Percentiles rank a stretch among this genome's conserved stretches.
These are phyloP conservation scores for Trypanosoma platydactyli DNA, from an alignment of 208 protist genomes.

Conservation along the genomic window DNA sequence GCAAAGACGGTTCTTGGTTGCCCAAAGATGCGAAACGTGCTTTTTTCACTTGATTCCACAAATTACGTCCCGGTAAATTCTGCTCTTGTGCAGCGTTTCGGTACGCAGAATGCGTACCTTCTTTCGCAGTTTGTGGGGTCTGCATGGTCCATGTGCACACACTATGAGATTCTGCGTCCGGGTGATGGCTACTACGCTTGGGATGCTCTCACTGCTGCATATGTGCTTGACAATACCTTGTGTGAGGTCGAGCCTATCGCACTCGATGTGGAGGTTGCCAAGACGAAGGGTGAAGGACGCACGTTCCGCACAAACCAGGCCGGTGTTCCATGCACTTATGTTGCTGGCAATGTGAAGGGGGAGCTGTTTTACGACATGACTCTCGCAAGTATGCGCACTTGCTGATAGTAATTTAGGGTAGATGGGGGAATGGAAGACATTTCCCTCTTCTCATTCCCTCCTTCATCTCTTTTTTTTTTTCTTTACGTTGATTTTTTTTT, in stretches of 20 bases:
- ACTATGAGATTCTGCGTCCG: slow-evolving; percentile 58
- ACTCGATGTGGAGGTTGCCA: slow-evolving; percentile 58
- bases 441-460: slow-evolving; percentile 13
- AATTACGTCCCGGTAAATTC: slow-evolving; percentile 83
- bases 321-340: slow-evolving; percentile 17
- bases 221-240: slow-evolving; percentile 57
- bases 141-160: slow-evolving; percentile 80
- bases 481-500: slow-evolving; percentile 2
- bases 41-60: slow-evolving; percentile 87
- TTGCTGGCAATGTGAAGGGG: slow-evolving; percentile 59
- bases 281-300: slow-evolving; percentile 55
- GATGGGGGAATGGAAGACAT: slow-evolving; percentile 5
- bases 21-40: slow-evolving; percentile 42
- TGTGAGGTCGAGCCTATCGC: slow-evolving; percentile 48
- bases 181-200: slow-evolving; percentile 86
- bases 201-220: slow-evolving; percentile 87
- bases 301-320: slow-evolving; percentile 29
- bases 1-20: slow-evolving; percentile 71
- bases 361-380: slow-evolving; percentile 72
- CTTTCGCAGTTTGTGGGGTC: slow-evolving; percentile 86
- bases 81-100: slow-evolving; percentile 66
- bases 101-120: slow-evolving; percentile 72
- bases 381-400: slow-evolving; percentile 40
- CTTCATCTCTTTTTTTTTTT: neutral
- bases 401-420: slow-evolving; percentile 5